Evolutionary conservation across 2,329 filamentous ascomycete species (phyloP).

Genomic region (Pyricularia pennisetigena): DNA sequence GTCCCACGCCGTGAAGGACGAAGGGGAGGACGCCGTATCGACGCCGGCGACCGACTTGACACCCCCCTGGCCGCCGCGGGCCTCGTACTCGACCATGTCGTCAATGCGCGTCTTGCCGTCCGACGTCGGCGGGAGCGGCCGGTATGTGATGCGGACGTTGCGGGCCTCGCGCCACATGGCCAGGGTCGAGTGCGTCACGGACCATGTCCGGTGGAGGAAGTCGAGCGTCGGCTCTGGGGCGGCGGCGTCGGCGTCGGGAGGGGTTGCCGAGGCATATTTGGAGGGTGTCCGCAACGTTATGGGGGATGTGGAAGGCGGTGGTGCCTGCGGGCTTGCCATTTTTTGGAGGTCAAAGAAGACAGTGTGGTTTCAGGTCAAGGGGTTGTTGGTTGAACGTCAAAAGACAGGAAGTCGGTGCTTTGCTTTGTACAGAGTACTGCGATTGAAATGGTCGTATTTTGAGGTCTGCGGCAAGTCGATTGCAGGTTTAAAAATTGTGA

Average conservation of each 20-base stretch:
- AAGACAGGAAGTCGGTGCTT: not conserved
- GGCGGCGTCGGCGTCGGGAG: conserved; percentile 10
- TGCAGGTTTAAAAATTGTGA: not conserved
- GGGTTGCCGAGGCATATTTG: conserved; percentile 30
- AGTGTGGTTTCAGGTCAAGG: not conserved
- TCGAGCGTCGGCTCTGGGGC: conserved; percentile 34
- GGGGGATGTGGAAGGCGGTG: conserved; percentile 1
- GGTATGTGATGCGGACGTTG: conserved; percentile 76
- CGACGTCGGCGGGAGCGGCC: conserved; percentile 28
- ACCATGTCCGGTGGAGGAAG: conserved; percentile 60
- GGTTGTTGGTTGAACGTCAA: not conserved
- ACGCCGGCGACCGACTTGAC: conserved; percentile 55
- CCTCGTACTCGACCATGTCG: conserved; percentile 64
- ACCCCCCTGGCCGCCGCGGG: conserved; percentile 30
- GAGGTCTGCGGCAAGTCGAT: not conserved
- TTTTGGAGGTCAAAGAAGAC: not conserved
- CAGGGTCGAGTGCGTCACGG: conserved; percentile 66
- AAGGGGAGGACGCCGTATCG: conserved; percentile 35
- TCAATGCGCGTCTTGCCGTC: conserved; percentile 38
- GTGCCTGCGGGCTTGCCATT: not conserved
- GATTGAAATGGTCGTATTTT: not conserved
- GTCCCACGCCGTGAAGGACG: conserved; percentile 39
- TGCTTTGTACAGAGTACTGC: not conserved
- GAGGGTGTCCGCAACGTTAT: conserved; percentile 35
- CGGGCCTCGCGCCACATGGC: conserved; percentile 72